Conservation (phyloP, 2,329 filamentous ascomycete species). For the Apiospora phragmitis region DNA sequence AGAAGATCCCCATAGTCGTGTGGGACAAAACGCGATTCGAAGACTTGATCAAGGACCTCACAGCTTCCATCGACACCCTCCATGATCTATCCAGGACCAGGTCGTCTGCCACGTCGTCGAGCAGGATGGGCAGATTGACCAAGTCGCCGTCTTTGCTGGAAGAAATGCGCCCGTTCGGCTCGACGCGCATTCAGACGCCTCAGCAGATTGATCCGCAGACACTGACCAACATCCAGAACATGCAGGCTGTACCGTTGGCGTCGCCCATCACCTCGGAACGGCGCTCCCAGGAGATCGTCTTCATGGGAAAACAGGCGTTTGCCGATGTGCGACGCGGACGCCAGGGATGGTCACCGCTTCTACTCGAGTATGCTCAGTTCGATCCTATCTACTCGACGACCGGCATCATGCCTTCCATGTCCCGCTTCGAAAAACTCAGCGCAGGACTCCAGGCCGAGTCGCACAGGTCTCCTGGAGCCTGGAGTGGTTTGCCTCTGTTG, state of each 20-base stretch:
- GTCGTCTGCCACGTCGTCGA: slow-evolving; percentile 42
- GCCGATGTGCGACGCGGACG: slow-evolving; percentile 45
- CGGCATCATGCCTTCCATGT: slow-evolving; percentile 64
- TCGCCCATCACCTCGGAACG: slow-evolving; percentile 30
- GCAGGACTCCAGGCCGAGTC: slow-evolving; percentile 57
- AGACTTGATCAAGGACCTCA: slow-evolving; percentile 73
- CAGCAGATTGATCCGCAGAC: slow-evolving; percentile 58
- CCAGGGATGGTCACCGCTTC: slow-evolving; percentile 54
- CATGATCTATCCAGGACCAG: slow-evolving; percentile 74
- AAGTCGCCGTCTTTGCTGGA: slow-evolving; percentile 41
- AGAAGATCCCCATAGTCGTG: slow-evolving; percentile 57
- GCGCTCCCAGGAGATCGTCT: slow-evolving; percentile 47
- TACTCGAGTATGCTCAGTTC: slow-evolving; percentile 71
- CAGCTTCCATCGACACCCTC: slow-evolving; percentile 75
- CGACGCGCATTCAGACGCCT: slow-evolving; percentile 61
- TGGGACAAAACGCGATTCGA: slow-evolving; percentile 75
- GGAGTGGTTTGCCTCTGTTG: slow-evolving; percentile 61
- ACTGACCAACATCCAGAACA: slow-evolving; percentile 48
- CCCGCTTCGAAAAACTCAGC: slow-evolving; percentile 64
- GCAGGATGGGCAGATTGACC: slow-evolving; percentile 33
- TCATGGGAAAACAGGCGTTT: slow-evolving; percentile 54
- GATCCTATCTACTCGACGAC: slow-evolving; percentile 63
- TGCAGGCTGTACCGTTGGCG: slow-evolving; percentile 40
- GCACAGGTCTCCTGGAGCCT: slow-evolving; percentile 53
- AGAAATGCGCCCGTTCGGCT: slow-evolving; percentile 55